A percentile compares a stretch with the other conserved stretches of the same genome.
Conservation (phyloP, 2,329 filamentous ascomycete genomes). For the Sporothrix mexicana region DNA sequence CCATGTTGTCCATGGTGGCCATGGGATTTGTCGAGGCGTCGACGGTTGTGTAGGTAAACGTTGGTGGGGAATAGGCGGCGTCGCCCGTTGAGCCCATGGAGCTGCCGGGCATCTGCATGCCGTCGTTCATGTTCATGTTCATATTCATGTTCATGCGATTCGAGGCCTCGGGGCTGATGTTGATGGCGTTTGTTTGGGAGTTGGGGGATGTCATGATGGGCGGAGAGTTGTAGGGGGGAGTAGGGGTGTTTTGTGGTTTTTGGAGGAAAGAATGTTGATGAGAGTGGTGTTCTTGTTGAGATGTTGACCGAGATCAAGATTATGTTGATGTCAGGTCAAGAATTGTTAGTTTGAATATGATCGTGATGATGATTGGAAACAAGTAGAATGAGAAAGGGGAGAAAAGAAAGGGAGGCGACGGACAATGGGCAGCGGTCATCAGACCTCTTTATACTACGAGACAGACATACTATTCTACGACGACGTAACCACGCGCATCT, state of each 20-base stretch:
- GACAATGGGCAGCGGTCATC: background rate
- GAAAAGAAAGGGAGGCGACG: slow-evolving; percentile 3
- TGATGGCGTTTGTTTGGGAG: slow-evolving; percentile 26
- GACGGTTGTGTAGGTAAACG: slow-evolving; percentile 26
- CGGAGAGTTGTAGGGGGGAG: background rate
- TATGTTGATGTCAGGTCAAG: too few species aligned
- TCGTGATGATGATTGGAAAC: background rate
- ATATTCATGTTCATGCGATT: too few species aligned
- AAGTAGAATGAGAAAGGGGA: background rate
- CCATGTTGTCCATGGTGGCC: background rate
- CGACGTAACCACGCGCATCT: too few species aligned
- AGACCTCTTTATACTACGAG: slow-evolving; percentile 23
- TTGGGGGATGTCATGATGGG: background rate
- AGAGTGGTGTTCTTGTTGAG: background rate
- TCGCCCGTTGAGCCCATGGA: background rate
- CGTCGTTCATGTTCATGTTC: background rate
- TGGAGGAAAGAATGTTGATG: background rate
- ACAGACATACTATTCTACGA: background rate
- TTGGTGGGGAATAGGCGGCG: slow-evolving; percentile 29
- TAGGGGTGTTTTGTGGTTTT: background rate
- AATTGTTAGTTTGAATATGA: background rate
- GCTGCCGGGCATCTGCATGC: slow-evolving; percentile 2
- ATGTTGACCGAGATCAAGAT: background rate
- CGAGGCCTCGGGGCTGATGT: slow-evolving; percentile 27
- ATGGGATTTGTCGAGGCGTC: background rate